phyloP scores from a whole-genome alignment of 2,329 filamentous ascomycete species.

The Aspergillus puulaauensis region DNA sequence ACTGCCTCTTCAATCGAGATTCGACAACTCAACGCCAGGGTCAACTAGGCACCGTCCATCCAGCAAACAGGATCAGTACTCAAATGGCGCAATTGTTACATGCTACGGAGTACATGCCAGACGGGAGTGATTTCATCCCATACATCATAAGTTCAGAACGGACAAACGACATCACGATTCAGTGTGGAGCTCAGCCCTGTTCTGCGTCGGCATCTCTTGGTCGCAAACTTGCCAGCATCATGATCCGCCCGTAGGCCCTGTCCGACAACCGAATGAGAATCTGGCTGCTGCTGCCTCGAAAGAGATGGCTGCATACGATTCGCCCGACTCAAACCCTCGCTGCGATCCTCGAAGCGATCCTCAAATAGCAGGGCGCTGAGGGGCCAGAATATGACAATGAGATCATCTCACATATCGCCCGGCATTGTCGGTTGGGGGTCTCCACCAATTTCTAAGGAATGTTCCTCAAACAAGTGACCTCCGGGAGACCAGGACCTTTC shows the following conservation, averaged over 20 bases:
- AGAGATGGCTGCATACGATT: background rate
- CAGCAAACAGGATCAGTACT: background rate
- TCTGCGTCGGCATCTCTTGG: background rate
- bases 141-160: background rate
- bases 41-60: no score
- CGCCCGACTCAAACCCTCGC: background rate
- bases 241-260: background rate
- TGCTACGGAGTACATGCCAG: background rate
- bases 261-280: background rate
- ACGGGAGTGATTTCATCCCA: background rate
- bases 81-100: background rate
- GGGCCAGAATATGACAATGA: background rate
- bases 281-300: background rate
- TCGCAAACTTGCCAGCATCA: background rate
- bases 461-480: background rate
- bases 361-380: background rate
- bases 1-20: background rate
- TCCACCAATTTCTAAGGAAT: background rate
- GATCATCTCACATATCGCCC: background rate
- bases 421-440: background rate
- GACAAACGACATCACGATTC: background rate
- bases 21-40: background rate
- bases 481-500: background rate
- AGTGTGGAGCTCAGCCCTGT: background rate
- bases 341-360: background rate